phyloP scores from a whole-genome alignment of 331 rosid species.

The Arachis monticola region DNA sequence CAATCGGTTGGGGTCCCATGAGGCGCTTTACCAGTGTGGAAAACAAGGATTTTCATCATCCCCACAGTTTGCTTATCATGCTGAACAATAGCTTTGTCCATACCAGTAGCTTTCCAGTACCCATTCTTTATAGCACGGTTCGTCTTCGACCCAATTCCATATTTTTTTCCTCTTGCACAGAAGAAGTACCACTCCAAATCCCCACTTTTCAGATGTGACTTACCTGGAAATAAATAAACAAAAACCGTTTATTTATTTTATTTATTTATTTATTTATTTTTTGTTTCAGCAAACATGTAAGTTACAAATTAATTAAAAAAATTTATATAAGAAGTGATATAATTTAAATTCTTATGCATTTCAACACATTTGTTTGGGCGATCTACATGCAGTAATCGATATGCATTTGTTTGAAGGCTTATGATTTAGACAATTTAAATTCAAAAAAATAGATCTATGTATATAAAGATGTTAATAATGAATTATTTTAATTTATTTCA shows the following conservation, averaged over 20 bases:
- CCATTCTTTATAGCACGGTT: conserved; percentile 69
- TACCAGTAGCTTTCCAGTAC: conserved; percentile 85
- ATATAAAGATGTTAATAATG: too few species aligned
- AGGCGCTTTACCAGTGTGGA: conserved; percentile 63
- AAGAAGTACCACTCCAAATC: conserved; percentile 87
- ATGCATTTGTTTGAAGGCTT: too few species aligned
- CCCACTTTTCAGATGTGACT: conserved; percentile 49
- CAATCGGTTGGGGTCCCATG: conserved; percentile 69
- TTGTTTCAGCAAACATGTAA: too few species aligned
- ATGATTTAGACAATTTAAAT: too few species aligned
- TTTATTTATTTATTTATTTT: too few species aligned
- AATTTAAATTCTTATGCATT: too few species aligned
- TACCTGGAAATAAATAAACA: conserved; percentile 49
- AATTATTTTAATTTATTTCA: too few species aligned
- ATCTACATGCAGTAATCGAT: too few species aligned
- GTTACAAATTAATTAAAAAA: too few species aligned
- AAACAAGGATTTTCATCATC: conserved; percentile 62
- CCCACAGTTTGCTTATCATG: conserved; percentile 49
- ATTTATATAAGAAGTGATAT: too few species aligned
- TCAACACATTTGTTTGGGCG: too few species aligned
- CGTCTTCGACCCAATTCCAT: conserved; percentile 62
- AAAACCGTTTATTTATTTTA: neutral
- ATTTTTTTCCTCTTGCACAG: conserved; percentile 65
- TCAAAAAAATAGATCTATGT: too few species aligned
- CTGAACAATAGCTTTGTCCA: conserved; percentile 54